These are phyloP conservation scores for Colletotrichum tropicale DNA, from an alignment of 2,329 filamentous ascomycete genomes.

Conservation along the genomic window DNA sequence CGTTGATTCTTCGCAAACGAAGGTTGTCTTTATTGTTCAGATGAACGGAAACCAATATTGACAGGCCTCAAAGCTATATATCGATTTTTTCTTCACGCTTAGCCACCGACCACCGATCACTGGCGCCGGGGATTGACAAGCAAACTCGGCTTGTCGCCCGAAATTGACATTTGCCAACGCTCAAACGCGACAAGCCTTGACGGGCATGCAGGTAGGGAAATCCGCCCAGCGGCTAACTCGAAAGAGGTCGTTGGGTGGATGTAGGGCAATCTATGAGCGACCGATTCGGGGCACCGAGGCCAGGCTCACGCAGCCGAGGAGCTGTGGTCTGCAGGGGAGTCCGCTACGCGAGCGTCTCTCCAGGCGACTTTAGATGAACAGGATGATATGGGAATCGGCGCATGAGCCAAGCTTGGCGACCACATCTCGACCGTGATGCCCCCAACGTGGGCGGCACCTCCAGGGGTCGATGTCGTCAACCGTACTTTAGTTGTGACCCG, in stretches of 20 bases:
- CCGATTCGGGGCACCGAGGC: not conserved
- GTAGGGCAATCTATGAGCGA: conserved; percentile 4
- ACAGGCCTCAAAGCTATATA: not conserved
- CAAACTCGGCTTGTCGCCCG: conserved; percentile 12
- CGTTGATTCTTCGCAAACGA: not conserved
- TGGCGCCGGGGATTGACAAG: not conserved
- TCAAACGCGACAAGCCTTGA: not conserved
- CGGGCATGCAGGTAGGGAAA: not conserved
- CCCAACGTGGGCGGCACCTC: not conserved
- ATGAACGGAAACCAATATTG: not conserved
- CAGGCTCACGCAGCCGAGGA: not conserved
- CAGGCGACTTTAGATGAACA: conserved; percentile 16
- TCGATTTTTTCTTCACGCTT: not conserved
- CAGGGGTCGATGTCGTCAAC: conserved; percentile 15
- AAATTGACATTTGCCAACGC: conserved; percentile 1
- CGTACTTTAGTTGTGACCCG: conserved; percentile 4
- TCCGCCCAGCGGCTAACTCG: not conserved
- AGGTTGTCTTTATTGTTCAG: too few relatives aligned
- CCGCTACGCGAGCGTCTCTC: not conserved
- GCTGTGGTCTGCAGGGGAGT: not conserved
- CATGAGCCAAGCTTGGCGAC: conserved; percentile 4
- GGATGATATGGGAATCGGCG: conserved; percentile 8
- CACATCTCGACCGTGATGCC: not conserved
- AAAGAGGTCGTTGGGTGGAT: not conserved
- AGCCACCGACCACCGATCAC: not conserved